Evolutionary conservation across 345 rosid species (phyloP).

Genomic region (Zanthoxylum bungeanum): DNA sequence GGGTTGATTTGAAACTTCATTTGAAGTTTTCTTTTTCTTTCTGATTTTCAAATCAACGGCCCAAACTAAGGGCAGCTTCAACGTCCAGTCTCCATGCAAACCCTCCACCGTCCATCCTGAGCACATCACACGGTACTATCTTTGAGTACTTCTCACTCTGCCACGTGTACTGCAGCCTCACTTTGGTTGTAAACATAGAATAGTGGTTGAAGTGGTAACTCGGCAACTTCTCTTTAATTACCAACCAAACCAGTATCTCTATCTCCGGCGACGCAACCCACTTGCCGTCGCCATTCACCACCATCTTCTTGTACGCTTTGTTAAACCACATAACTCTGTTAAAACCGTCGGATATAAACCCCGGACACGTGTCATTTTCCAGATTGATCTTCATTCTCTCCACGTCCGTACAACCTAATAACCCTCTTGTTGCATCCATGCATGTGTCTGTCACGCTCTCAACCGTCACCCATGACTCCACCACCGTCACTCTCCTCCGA

Average conservation of each 20-base stretch:
- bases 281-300: slow-evolving; percentile 19
- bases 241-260: slow-evolving; percentile 41
- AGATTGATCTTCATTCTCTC: slow-evolving; percentile 28
- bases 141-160: slow-evolving; percentile 35
- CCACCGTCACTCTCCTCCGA: too few species aligned
- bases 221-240: slow-evolving; percentile 35
- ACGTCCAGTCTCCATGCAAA: slow-evolving; percentile 88
- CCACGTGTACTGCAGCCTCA: slow-evolving; percentile 58
- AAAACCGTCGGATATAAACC: slow-evolving; percentile 54
- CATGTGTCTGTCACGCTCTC: slow-evolving; percentile 34
- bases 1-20: background rate
- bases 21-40: background rate
- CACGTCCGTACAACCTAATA: slow-evolving; percentile 15
- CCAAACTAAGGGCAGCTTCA: slow-evolving; percentile 71
- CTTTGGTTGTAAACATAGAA: slow-evolving; percentile 53
- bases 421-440: too few species aligned
- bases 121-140: slow-evolving; percentile 76
- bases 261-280: background rate
- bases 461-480: slow-evolving; percentile 18
- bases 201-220: slow-evolving; percentile 18
- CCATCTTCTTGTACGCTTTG: slow-evolving; percentile 54
- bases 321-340: slow-evolving; percentile 61
- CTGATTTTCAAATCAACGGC: slow-evolving; percentile 24
- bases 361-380: slow-evolving; percentile 68
- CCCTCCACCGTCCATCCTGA: slow-evolving; percentile 74